Percentiles rank a stretch among this genome's conserved stretches.
These are phyloP conservation scores for Avena insularis DNA, from an alignment of 176 grass and related monocot genomes.

Conservation along the genomic window DNA sequence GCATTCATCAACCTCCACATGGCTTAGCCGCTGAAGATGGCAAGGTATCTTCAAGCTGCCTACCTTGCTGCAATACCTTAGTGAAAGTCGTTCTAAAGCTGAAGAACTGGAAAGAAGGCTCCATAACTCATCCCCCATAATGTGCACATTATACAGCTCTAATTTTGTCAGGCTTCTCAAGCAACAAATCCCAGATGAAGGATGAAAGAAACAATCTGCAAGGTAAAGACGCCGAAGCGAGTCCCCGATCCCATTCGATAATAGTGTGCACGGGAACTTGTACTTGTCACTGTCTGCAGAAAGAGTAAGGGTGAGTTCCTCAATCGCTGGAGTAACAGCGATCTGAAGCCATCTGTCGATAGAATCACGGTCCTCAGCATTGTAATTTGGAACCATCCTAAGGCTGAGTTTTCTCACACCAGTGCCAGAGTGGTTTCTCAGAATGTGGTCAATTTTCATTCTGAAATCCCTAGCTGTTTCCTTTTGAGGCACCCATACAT, in stretches of 20 bases:
- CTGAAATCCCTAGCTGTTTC: background rate
- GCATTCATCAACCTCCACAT: background rate
- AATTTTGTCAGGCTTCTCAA: constrained; percentile 1
- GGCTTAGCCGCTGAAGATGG: background rate
- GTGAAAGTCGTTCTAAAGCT: constrained; percentile 5
- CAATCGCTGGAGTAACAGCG: background rate
- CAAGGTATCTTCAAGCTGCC: constrained; percentile 20
- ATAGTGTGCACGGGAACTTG: background rate
- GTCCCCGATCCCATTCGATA: background rate
- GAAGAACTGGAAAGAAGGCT: background rate
- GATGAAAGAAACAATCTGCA: background rate
- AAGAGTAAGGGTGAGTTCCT: background rate
- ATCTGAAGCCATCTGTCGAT: background rate
- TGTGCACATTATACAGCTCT: background rate
- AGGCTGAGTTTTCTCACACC: constrained; percentile 1
- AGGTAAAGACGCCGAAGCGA: background rate
- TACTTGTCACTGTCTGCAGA: background rate
- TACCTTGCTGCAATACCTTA: background rate
- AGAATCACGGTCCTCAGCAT: background rate
- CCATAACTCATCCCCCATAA: background rate
- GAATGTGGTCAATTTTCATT: background rate
- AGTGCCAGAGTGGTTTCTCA: background rate
- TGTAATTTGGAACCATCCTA: background rate
- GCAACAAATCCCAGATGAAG: background rate
- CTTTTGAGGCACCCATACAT: background rate